Evolutionary conservation across 2,329 filamentous ascomycete species (phyloP), one percentile per base, ranked within the genome.

Genomic region (Colletotrichum sp.): DNA sequence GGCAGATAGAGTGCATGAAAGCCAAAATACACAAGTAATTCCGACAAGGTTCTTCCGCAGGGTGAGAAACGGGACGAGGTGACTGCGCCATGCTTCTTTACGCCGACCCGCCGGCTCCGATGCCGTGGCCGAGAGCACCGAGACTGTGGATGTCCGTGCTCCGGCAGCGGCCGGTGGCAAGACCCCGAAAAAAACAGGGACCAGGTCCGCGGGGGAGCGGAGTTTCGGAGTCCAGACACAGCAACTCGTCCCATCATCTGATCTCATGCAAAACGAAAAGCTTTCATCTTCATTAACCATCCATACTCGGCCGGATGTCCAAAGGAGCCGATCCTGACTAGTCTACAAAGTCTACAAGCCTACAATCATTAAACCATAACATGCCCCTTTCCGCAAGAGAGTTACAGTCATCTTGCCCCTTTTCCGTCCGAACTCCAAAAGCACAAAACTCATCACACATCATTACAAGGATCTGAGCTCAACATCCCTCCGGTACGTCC

Each of bases 401-500:
- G 60, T 64, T 36, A 36, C 60, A 62, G 55, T 32, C 36, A 7
- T 32, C 63, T 28, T 52, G 36, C 8, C 24, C 39, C 36, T 52
- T 52, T 60, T 30, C 26, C 24, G 18, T 49, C 34, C 24, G 24
- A 69, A 60, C 24, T 21, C 24, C 59, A 8, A 63, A 32, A 63
- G 10, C 26, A 24, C 3, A 6, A 2, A 64, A 64, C 8, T 44
- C 62, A 28, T 64, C 21, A 26, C 34, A 28, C 16, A 30, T 30
- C 65, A 34, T 57, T 18, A 68, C 65, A 55, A 15, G 16, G 70
- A 34, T 36, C 44, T 76, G 44, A 78, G 52, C 68, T 75, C 75
- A 12, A 59, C 44, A 30, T 78, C 76, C n/a, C 76, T 72, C 21
- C 76, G 74, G 39, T 75, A 77, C n/a, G 65, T 77, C 76, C 76